phyloP scores from a whole-genome alignment of 1,284 basidiomycete species.

The Leccinum subatratum region DNA sequence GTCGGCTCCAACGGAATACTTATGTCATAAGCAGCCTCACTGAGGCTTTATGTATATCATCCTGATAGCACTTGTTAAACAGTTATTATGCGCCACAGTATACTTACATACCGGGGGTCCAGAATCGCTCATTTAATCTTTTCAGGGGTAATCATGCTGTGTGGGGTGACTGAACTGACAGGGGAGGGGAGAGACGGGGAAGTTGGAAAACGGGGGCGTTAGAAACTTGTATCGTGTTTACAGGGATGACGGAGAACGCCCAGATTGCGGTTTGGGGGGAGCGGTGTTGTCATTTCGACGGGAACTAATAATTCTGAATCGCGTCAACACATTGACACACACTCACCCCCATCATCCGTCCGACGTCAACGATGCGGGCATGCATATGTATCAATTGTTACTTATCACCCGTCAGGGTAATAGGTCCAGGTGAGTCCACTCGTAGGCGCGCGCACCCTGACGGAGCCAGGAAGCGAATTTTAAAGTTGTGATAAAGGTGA shows the following conservation, averaged over 20 bases:
- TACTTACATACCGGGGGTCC: no score
- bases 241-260: neutral
- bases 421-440: neutral
- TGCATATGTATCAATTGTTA: neutral
- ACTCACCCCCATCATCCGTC: neutral
- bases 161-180: no score
- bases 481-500: conserved; percentile 4
- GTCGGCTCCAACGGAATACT: neutral
- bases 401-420: neutral
- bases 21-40: no score
- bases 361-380: neutral
- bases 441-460: neutral
- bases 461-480: neutral
- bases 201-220: neutral
- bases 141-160: no score
- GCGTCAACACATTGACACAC: neutral
- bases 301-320: neutral
- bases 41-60: no score
- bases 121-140: no score
- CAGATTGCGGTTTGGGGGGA: neutral
- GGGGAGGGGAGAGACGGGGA: no score
- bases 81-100: no score
- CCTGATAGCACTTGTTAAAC: no score
- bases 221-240: neutral
- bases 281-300: neutral